A percentile compares a stretch with the other conserved stretches of the same genome.
These are phyloP conservation scores for Fusarium transvaalense DNA, from an alignment of 2,329 filamentous ascomycete species.

Conservation along the genomic window DNA sequence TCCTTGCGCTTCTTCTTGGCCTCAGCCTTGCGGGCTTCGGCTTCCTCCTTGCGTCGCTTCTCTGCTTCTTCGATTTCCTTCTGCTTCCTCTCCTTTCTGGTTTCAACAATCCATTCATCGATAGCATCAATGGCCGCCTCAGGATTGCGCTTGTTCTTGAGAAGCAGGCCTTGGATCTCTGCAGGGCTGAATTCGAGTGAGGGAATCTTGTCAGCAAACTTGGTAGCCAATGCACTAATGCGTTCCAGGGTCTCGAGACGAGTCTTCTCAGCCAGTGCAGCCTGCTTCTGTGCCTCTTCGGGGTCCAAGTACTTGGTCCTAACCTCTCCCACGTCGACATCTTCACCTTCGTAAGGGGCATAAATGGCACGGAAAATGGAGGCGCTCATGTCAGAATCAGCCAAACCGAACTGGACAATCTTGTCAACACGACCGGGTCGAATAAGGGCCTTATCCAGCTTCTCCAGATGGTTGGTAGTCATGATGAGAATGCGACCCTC, in stretches of 20 bases:
- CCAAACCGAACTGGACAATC: constrained; percentile 67
- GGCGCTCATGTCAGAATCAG: constrained; percentile 64
- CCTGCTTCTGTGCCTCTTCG: constrained; percentile 50
- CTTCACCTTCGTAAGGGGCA: constrained; percentile 60
- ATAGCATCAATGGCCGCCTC: constrained; percentile 61
- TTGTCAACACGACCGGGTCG: constrained; percentile 73
- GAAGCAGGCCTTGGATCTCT: constrained; percentile 70
- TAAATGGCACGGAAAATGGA: constrained; percentile 71
- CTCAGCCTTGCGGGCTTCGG: constrained; percentile 50
- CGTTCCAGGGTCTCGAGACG: constrained; percentile 54
- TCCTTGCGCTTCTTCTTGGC: constrained; percentile 48
- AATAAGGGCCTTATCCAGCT: constrained; percentile 72
- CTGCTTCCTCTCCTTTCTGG: constrained; percentile 62
- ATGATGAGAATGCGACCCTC: constrained; percentile 74
- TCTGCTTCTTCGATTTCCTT: constrained; percentile 59
- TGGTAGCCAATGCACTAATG: constrained; percentile 60
- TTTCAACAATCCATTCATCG: constrained; percentile 64
- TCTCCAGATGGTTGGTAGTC: constrained; percentile 74
- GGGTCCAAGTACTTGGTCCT: constrained; percentile 22
- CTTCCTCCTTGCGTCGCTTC: constrained; percentile 55
- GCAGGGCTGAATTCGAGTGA: constrained; percentile 69
- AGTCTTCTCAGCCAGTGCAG: constrained; percentile 49
- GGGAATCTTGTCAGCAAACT: constrained; percentile 66
- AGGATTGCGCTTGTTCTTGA: constrained; percentile 67
- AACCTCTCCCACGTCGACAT: constrained; percentile 3